A percentile compares a stretch with the other conserved stretches of the same genome.
Evolutionary conservation across 2,329 filamentous ascomycete species (phyloP).

Genomic region (Fusarium guadeloupense): DNA sequence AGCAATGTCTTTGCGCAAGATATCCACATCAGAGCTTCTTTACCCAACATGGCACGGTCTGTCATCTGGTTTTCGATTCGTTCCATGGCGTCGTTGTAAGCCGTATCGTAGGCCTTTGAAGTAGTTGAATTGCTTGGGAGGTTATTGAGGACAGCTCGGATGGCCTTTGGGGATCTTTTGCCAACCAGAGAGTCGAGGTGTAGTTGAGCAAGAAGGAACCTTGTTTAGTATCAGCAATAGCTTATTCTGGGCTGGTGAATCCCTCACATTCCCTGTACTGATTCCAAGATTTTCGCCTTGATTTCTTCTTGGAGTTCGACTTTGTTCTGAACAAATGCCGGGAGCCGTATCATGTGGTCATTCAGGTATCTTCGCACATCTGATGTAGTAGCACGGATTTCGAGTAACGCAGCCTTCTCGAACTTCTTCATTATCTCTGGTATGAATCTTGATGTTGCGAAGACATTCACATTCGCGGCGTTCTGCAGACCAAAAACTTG

Average conservation of each 20-base stretch:
- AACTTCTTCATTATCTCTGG: not conserved
- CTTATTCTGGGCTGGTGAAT: too few relatives aligned
- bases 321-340: not conserved
- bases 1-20: slow-evolving; percentile 49
- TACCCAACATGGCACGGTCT: slow-evolving; percentile 50
- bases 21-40: slow-evolving; percentile 53
- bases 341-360: not conserved
- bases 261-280: slow-evolving; percentile 10
- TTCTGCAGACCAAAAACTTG: not conserved
- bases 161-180: slow-evolving; percentile 42
- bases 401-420: not conserved
- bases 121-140: slow-evolving; percentile 44
- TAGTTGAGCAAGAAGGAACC: slow-evolving; percentile 34
- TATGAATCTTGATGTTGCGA: not conserved
- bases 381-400: not conserved
- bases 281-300: not conserved
- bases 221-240: not conserved
- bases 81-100: slow-evolving; percentile 55
- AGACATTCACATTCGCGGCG: not conserved
- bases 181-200: slow-evolving; percentile 30
- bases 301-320: slow-evolving; percentile 9
- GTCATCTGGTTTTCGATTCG: slow-evolving; percentile 52
- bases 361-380: not conserved
- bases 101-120: slow-evolving; percentile 45
- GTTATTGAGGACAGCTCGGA: slow-evolving; percentile 46